Conservation (phyloP, 1,284 basidiomycete genomes). For the Bondarzewia mesenterica region DNA sequence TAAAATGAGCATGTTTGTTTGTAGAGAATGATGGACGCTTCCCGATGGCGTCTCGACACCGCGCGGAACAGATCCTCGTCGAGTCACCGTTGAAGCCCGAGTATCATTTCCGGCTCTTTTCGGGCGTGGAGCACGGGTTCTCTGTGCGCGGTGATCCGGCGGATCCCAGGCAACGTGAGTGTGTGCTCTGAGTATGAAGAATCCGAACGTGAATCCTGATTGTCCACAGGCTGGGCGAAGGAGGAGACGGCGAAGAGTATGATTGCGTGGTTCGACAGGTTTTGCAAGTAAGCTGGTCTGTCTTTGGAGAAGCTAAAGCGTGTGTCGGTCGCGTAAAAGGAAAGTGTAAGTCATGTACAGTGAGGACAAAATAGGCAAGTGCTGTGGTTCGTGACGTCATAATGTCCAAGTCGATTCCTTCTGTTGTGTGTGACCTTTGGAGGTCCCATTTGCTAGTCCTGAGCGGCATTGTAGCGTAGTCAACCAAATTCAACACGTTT, state of each 20-base stretch:
- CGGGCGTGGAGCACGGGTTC: slow-evolving; percentile 38
- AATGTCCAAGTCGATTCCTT: no score
- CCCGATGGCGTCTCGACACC: not conserved
- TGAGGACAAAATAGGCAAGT: no score
- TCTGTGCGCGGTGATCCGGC: slow-evolving; percentile 31
- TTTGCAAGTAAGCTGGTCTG: slow-evolving; percentile 17
- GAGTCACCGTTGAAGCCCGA: slow-evolving; percentile 27
- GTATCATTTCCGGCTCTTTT: slow-evolving; percentile 42
- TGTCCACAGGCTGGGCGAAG: slow-evolving; percentile 53
- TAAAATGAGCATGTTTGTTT: no score
- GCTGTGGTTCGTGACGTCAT: no score
- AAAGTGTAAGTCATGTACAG: no score
- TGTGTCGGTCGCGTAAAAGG: no score
- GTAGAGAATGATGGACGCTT: not conserved
- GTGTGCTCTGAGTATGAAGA: not conserved
- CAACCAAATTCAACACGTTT: no score
- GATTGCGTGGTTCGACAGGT: slow-evolving; percentile 37
- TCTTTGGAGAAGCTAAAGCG: no score
- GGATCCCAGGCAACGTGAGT: not conserved
- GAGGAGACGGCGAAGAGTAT: slow-evolving; percentile 44
- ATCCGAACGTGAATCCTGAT: not conserved
- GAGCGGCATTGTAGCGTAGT: no score
- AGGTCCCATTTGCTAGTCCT: no score
- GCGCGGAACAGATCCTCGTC: slow-evolving; percentile 27
- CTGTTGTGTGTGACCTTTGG: no score